A percentile compares a stretch with the other conserved stretches of the same genome.
phyloP scores from a whole-genome alignment of 805 yeast genomes.

The Priceomyces medius region DNA sequence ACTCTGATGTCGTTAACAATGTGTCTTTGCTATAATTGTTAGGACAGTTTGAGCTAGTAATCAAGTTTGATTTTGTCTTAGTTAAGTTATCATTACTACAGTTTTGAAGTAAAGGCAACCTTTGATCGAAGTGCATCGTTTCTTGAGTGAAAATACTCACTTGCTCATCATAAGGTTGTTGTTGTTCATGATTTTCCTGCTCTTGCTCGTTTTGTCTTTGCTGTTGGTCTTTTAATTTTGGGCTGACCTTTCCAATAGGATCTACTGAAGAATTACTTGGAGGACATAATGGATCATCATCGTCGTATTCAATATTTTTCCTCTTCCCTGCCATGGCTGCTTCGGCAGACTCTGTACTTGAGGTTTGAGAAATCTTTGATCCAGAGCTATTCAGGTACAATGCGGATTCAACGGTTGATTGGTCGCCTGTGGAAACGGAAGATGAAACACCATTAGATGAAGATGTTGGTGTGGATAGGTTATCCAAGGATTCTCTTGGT shows the following conservation, averaged over 20 bases:
- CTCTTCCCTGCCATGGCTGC: neutral
- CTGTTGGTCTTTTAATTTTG: neutral
- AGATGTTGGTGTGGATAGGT: slow-evolving; percentile 10
- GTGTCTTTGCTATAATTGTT: slow-evolving; percentile 16
- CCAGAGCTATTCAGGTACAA: neutral
- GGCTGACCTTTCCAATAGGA: neutral
- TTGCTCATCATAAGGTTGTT: slow-evolving; percentile 9
- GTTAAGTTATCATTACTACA: slow-evolving; percentile 17
- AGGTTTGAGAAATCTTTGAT: slow-evolving; percentile 4
- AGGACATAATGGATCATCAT: neutral
- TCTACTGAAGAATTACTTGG: neutral
- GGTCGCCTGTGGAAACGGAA: slow-evolving; percentile 4
- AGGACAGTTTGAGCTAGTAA: neutral
- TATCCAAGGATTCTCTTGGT: slow-evolving; percentile 5
- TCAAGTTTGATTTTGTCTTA: slow-evolving; percentile 7
- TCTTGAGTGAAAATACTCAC: slow-evolving; percentile 11
- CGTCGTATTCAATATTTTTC: neutral
- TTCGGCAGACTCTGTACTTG: neutral
- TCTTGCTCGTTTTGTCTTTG: neutral
- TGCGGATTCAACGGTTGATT: slow-evolving; percentile 4
- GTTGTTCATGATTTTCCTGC: neutral
- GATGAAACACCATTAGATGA: slow-evolving; percentile 8
- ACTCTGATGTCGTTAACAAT: slow-evolving; percentile 20
- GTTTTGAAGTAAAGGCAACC: slow-evolving; percentile 25
- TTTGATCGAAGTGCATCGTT: slow-evolving; percentile 18